Percentiles rank a stretch among this genome's conserved stretches.
Evolutionary conservation across 768 basidiomycete species (phyloP).

Genomic region (Thelephora aurantiotincta): DNA sequence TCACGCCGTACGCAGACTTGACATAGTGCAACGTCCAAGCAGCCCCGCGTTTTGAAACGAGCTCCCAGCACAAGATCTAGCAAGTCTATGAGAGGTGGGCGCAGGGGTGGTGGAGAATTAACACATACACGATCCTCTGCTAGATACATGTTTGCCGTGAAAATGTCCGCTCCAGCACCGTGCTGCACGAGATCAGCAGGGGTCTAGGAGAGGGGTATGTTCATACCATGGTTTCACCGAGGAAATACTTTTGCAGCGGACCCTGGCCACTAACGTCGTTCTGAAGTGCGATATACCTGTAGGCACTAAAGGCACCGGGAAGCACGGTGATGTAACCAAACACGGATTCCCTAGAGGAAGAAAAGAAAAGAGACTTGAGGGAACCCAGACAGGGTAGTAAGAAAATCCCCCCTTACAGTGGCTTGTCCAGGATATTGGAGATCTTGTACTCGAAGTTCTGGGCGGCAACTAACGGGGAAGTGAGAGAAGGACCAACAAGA

Average conservation of each 20-base stretch:
- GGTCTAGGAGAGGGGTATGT: background rate
- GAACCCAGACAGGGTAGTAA: background rate
- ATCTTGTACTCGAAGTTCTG: constrained; percentile 96
- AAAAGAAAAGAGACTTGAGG: background rate
- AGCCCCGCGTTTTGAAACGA: constrained; percentile 85
- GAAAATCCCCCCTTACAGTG: constrained; percentile 28
- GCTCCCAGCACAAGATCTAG: constrained; percentile 91
- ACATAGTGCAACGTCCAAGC: constrained; percentile 94
- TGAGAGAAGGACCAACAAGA: background rate
- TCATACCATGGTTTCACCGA: constrained; percentile 83
- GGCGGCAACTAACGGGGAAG: constrained; percentile 44
- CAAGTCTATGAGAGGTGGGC: constrained; percentile 1
- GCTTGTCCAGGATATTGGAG: constrained; percentile 87
- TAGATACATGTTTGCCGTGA: constrained; percentile 94
- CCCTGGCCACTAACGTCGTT: constrained; percentile 77
- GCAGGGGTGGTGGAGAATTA: background rate
- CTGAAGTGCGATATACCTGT: constrained; percentile 81
- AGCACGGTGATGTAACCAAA: constrained; percentile 94
- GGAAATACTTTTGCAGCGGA: constrained; percentile 89
- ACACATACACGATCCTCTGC: constrained; percentile 67
- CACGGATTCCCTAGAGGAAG: constrained; percentile 49
- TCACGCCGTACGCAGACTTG: constrained; percentile 84
- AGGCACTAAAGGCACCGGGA: constrained; percentile 87
- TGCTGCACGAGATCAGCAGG: constrained; percentile 27
- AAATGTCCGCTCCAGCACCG: constrained; percentile 77